Percentiles rank a stretch among this genome's conserved stretches.
Evolutionary conservation across 306 rosid genomes (phyloP).

Genomic region (Myrica gale): DNA sequence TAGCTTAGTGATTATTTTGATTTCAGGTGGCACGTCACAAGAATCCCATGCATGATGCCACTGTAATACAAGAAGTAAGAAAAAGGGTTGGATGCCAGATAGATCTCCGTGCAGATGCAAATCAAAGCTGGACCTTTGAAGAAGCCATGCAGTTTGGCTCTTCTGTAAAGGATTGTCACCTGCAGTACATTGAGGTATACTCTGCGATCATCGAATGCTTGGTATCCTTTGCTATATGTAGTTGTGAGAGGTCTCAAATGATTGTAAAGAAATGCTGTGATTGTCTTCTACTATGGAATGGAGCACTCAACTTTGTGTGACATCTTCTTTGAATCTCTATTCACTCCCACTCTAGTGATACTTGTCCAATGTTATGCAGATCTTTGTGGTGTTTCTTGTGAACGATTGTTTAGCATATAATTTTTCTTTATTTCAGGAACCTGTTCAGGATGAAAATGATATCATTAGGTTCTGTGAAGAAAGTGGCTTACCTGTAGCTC

Average conservation of each 20-base stretch:
- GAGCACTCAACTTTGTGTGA: too few species aligned
- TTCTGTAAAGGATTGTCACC: constrained; percentile 68
- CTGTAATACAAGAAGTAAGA: constrained; percentile 69
- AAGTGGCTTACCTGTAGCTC: constrained; percentile 81
- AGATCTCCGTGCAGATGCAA: constrained; percentile 86
- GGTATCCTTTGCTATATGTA: background rate
- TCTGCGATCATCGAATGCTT: background rate
- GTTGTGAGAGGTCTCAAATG: background rate
- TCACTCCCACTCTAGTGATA: too few species aligned
- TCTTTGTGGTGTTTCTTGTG: background rate
- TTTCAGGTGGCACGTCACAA: constrained; percentile 74
- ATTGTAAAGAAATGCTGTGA: background rate
- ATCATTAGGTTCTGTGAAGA: constrained; percentile 79
- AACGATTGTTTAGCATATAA: constrained; percentile 12
- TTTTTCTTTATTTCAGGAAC: constrained; percentile 60
- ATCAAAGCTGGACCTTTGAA: constrained; percentile 78
- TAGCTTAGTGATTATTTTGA: constrained; percentile 18
- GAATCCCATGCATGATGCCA: constrained; percentile 68
- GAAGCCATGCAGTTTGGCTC: constrained; percentile 84
- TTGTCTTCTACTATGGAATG: background rate
- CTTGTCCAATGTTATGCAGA: too few species aligned
- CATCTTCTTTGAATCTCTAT: too few species aligned
- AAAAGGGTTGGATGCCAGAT: constrained; percentile 65
- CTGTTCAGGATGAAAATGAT: constrained; percentile 72
- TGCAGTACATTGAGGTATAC: constrained; percentile 85